phyloP scores from a whole-genome alignment of 2,329 filamentous ascomycete species.

The Arthrobotrys conoides region DNA sequence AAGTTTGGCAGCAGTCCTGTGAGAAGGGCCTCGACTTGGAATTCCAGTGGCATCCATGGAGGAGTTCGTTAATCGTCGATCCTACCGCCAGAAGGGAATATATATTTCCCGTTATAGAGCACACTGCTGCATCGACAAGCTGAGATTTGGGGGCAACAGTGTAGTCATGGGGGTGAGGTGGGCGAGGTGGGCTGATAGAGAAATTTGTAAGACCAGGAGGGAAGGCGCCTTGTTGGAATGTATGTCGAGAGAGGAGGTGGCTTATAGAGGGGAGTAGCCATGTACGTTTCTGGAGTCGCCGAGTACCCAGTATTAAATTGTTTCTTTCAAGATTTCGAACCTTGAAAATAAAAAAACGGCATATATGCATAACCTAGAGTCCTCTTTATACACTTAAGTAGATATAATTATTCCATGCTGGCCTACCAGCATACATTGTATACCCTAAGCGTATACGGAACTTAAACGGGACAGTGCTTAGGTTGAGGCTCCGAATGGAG shows the following conservation, averaged over 20 bases:
- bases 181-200: not conserved
- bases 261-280: not conserved
- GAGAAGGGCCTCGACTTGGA: slow-evolving; percentile 13
- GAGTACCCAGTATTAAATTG: not conserved
- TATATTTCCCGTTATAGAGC: not conserved
- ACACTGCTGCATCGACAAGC: not conserved
- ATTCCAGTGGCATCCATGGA: slow-evolving; percentile 8
- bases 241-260: not conserved
- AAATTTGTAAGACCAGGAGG: slow-evolving; percentile 1
- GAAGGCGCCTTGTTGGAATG: slow-evolving; percentile 26
- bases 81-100: not conserved
- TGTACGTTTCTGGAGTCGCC: not conserved
- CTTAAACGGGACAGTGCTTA: not conserved
- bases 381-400: not conserved
- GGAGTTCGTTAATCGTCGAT: slow-evolving; percentile 34
- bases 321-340: not conserved
- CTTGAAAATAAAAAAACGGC: not conserved
- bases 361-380: not conserved
- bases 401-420: not conserved
- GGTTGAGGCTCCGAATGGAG: not conserved
- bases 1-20: not conserved
- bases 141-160: not conserved
- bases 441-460: not conserved
- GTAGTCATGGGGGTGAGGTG: slow-evolving; percentile 13
- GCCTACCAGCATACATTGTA: not conserved